A percentile compares a stretch with the other conserved stretches of the same genome.
These are phyloP conservation scores for Daldinia vernicosa DNA, from an alignment of 495 filamentous ascomycete genomes.

Conservation along the genomic window DNA sequence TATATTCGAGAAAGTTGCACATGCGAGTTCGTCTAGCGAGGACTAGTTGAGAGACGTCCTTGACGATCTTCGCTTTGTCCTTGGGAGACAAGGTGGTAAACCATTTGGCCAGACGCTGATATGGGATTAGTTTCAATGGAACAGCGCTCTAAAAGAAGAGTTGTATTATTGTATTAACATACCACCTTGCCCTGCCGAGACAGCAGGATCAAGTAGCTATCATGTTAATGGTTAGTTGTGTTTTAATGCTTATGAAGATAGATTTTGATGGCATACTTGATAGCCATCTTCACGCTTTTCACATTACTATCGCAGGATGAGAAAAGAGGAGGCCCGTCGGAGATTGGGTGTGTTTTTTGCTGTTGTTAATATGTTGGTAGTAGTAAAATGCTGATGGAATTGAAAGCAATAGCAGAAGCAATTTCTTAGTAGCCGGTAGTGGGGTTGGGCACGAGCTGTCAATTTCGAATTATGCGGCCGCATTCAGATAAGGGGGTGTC, in stretches of 20 bases:
- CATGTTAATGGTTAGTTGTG: slow-evolving; percentile 48
- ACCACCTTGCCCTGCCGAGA: slow-evolving; percentile 99
- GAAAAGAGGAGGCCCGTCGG: slow-evolving; percentile 17
- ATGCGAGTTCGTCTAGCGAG: slow-evolving; percentile 94
- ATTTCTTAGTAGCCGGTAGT: slow-evolving; percentile 33
- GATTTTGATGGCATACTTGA: slow-evolving; percentile 50
- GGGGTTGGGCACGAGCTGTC: slow-evolving; percentile 47
- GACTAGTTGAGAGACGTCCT: slow-evolving; percentile 98
- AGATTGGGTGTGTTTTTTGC: slow-evolving; percentile 10
- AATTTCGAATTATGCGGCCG: slow-evolving; percentile 5
- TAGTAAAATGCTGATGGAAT: slow-evolving; percentile 21
- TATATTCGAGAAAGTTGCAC: slow-evolving; percentile 99
- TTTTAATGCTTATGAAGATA: slow-evolving; percentile 14
- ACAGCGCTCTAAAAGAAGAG: slow-evolving; percentile 46
- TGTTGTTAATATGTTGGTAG: slow-evolving; percentile 19
- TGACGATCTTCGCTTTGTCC: slow-evolving; percentile 99
- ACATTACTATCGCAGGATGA: slow-evolving; percentile 44
- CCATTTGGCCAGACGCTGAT: slow-evolving; percentile 97
- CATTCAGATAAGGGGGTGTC: not conserved
- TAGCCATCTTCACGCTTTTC: slow-evolving; percentile 55
- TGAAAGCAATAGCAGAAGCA: slow-evolving; percentile 16
- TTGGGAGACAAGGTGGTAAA: slow-evolving; percentile 97
- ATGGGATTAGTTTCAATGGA: slow-evolving; percentile 47
- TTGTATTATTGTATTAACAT: slow-evolving; percentile 52
- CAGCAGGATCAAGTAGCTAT: slow-evolving; percentile 94